phyloP scores from a whole-genome alignment of 768 basidiomycete genomes.

The Mycena rosella region DNA sequence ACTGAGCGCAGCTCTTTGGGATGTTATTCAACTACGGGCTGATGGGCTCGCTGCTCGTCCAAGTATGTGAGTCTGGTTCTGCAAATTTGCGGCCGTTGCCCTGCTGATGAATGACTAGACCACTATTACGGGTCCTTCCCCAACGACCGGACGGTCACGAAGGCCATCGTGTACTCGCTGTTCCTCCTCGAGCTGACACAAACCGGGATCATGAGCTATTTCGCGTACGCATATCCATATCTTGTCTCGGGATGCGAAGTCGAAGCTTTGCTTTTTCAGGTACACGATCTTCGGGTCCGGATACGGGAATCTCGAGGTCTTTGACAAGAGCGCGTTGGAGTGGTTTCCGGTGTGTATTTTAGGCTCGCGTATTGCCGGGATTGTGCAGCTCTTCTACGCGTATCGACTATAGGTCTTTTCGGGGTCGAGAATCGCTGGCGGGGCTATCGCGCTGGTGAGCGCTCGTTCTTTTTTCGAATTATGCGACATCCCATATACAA shows the following conservation, averaged over 20 bases:
- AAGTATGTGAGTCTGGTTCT: slow-evolving; percentile 47
- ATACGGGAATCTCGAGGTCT: slow-evolving; percentile 23
- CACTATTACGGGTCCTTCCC: slow-evolving; percentile 49
- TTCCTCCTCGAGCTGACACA: slow-evolving; percentile 22
- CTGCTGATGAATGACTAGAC: slow-evolving; percentile 36
- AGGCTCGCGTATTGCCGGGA: slow-evolving; percentile 36
- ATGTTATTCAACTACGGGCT: slow-evolving; percentile 25
- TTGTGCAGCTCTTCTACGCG: slow-evolving; percentile 48
- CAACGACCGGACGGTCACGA: slow-evolving; percentile 41
- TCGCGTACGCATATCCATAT: slow-evolving; percentile 12
- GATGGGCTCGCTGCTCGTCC: slow-evolving; percentile 41
- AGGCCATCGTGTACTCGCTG: slow-evolving; percentile 18
- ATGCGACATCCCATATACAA: neutral
- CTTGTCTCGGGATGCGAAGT: neutral
- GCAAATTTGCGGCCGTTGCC: neutral
- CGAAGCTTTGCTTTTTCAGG: neutral
- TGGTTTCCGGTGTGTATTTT: slow-evolving; percentile 22
- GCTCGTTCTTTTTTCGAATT: slow-evolving; percentile 31
- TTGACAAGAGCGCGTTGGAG: slow-evolving; percentile 40
- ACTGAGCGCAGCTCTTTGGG: slow-evolving; percentile 9
- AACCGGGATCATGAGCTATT: slow-evolving; percentile 26
- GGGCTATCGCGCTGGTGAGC: slow-evolving; percentile 41
- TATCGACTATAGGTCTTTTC: slow-evolving; percentile 45
- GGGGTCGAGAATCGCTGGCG: slow-evolving; percentile 39
- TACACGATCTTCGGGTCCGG: slow-evolving; percentile 32